These are phyloP conservation scores for Staphylotrichum tortipilum DNA, from an alignment of 495 filamentous ascomycete genomes.

Conservation along the genomic window DNA sequence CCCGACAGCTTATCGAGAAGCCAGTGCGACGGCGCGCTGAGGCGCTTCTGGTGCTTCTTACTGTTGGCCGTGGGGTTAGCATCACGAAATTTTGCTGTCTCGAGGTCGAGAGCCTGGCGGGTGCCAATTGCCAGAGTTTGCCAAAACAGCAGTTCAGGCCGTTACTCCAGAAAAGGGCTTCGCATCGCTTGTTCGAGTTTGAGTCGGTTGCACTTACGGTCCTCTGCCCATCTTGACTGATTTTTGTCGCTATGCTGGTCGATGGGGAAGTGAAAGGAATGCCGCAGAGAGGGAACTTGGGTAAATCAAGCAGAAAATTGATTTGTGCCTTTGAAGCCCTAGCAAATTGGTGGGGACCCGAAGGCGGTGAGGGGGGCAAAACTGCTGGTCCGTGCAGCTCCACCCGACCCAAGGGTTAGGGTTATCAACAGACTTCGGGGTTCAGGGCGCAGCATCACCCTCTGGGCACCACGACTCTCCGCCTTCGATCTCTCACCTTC, in stretches of 20 bases:
- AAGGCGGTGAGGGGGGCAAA: constrained; percentile 17
- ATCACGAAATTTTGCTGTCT: constrained; percentile 7
- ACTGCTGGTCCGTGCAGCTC: constrained; percentile 14
- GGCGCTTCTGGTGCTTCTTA: constrained; percentile 99
- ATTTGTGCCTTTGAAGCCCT: constrained; percentile 29
- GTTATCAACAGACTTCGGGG: background rate
- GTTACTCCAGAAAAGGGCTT: no score
- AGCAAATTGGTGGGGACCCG: constrained; percentile 17
- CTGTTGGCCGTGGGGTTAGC: constrained; percentile 39
- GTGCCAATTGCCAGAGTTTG: background rate
- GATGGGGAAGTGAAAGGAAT: constrained; percentile 21
- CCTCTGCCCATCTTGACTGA: constrained; percentile 40
- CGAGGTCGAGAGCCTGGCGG: background rate
- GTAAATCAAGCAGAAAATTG: constrained; percentile 19
- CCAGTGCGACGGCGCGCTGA: constrained; percentile 98
- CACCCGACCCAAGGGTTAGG: constrained; percentile 1
- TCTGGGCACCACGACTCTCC: no score
- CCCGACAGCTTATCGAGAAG: constrained; percentile 98
- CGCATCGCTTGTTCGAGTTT: no score
- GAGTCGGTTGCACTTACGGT: constrained; percentile 35
- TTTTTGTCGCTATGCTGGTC: constrained; percentile 26
- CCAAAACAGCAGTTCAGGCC: no score
- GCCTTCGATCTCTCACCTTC: background rate
- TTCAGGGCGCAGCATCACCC: no score
- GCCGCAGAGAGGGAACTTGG: constrained; percentile 14